Evolutionary conservation across 768 basidiomycete genomes (phyloP), one percentile per base, ranked within the genome.

Genomic region (Termitomyces sp.): DNA sequence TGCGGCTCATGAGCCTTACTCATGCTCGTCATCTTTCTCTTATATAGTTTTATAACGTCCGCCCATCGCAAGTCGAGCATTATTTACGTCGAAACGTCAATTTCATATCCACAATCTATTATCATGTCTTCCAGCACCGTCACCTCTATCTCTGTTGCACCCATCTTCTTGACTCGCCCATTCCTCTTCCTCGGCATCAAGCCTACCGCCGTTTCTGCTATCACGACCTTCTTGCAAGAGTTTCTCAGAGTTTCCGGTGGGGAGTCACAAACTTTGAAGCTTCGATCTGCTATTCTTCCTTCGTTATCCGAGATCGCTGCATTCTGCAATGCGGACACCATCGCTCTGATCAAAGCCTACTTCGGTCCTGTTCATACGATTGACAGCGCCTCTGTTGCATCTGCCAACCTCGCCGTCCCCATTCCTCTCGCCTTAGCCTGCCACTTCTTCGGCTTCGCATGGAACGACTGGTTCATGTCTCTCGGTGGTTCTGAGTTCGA

Each of bases 161-260:
- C 76, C 60, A 66, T 62, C 51, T 79, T 78, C 67, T 66, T 80
- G 33, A 77, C 75, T 4, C 70, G 73, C 12, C 76, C 79, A 32
- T 68, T 80, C 42, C 51, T 73, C 44, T 58, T 71, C 24, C 57
- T 63, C 20, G 61, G 59, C 12, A 65, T 68, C 42, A 63, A 72
- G 55, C 39, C 71, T 20, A 56, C 70, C 6, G 55, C 63, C 38
- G 67, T 66, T 55, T 63, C 76, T 59, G 44, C 64, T 18, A 60
- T 78, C 36, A 69, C 73, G 60, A 50, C 66, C 32, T 67, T 78
- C 49, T 69, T 79, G 53, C 72, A 72, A 58, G 67, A 72, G 24
- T 59, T 63, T 65, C 20, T 65, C 68, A 24, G 62, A 57, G 62
- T 67, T 62, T 59, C 63, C 32, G 57, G 63, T 53, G 63, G 66